Evolutionary conservation across 495 filamentous ascomycete genomes (phyloP), one percentile per base, ranked within the genome.

Genomic region (Lindgomyces ingoldianus): DNA sequence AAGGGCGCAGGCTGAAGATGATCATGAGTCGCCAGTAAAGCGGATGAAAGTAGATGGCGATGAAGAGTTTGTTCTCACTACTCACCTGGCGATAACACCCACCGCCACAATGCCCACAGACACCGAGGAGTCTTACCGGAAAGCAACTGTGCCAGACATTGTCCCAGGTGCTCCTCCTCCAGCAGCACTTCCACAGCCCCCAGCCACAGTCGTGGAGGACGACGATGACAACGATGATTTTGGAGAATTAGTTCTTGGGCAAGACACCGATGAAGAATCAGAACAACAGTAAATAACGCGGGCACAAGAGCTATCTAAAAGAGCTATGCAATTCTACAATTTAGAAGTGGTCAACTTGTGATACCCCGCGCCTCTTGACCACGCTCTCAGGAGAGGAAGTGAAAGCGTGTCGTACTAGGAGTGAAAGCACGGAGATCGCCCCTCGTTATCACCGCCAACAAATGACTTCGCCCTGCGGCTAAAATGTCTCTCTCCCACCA

Each of bases 231-330:
- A 66, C n/a, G 68, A 70, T 24, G 62, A 70, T 57, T 58, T 70
- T 44, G 68, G 57, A 10, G 33, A 25, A 16, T 51, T 70, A n/a
- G 63, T 65, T n/a, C 58, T 70, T 4, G 68, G 63, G 1, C 68
- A 62, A 49, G 68, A 70, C 44, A 70, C 52, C 2, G 68, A 70
- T 29, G 62, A 66, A 11, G 68, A 70, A 26, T 68, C 52, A 6
- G 65, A 68, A 1, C n/a, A n/a, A n/a, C 26, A 14, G 41, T 58
- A 62, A 14, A 2, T 52, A n/a, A 1, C 19, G 4, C 16, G 14
- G 14, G 6, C 14, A 39, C 33, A 39, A 39, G 33, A 39, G 6
- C 33, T 6, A 6, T 39, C 14, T 39, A 14, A 6, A 6, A 6
- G 33, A 39, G 14, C 6, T 39, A 6, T 39, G 33, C 33, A 39